Base-by-base conservation (phyloP, 345 rosid genomes). In the Citrus sp. region DNA sequence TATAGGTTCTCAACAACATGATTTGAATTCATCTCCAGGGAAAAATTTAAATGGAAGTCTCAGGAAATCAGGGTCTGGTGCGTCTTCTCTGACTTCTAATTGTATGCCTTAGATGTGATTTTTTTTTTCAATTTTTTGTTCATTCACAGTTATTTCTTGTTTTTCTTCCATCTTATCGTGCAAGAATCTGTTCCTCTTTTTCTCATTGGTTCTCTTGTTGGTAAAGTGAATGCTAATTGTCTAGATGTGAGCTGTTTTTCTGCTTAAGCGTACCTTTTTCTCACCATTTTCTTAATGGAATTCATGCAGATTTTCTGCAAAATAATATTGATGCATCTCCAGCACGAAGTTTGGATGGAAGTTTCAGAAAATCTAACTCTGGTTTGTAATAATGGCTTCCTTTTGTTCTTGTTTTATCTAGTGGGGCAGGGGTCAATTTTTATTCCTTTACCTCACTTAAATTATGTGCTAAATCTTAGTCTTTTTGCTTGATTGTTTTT, bases 11-110 rank as follows among this genome's bases (percentile, higher is more conserved):
- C 77, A 79, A 66, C 84, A 79, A 73, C 76, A 79, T 79, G 88
- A 77, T 64, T 75, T 83, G 68, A 79, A 72, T 30, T 78, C 81
- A 27, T 84, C 90, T 62, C 84, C 83, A 2, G 80, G 80, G 38
- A 74, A 77, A 80, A 81, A 87, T 82, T 80, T 86, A 73, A 85
- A 76, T 61, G 84, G 85, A 74, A 85, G 92, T 77, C 84, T 85
- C 82, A 85, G 92, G 78, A 84, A 84, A 80, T 82, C 78, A 38
- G 73, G 81, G 64, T 82, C 89, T 32, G 88, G 91, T 86, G 59
- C 34, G 85, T 79, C 21, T 75, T 72, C 21, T 74, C 18, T 58
- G 9, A 3, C 61, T 4, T 35, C 70, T 9, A 38, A 30, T 67
- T 63, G 12, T 24, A 24, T 21, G 62, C 38, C 32, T 77, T 51